These are phyloP conservation scores for Ophiostoma quercus DNA, from an alignment of 2,329 filamentous ascomycete genomes.

Conservation along the genomic window DNA sequence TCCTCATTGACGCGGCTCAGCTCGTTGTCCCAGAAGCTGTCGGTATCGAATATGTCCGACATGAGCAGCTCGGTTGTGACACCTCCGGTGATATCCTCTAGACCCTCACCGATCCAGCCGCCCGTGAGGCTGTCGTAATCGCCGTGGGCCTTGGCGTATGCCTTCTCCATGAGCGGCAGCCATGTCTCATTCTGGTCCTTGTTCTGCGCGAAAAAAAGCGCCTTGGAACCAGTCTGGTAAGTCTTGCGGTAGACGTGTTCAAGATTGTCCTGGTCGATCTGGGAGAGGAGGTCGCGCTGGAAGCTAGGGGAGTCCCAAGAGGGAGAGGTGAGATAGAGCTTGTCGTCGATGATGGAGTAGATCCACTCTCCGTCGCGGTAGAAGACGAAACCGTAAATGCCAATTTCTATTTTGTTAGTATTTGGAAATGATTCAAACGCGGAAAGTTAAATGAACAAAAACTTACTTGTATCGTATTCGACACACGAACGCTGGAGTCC, in stretches of 20 bases:
- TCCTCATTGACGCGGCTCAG: conserved; percentile 72
- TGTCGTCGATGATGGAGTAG: conserved; percentile 86
- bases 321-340: conserved; percentile 75
- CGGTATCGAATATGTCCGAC: conserved; percentile 66
- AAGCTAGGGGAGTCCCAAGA: conserved; percentile 75
- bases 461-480: conserved; percentile 58
- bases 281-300: conserved; percentile 67
- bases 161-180: conserved; percentile 74
- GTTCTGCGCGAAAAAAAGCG: conserved; percentile 72
- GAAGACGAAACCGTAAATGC: conserved; percentile 5
- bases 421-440: not conserved
- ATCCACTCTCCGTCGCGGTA: conserved; percentile 76
- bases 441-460: not conserved
- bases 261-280: conserved; percentile 67
- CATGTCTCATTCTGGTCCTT: conserved; percentile 71
- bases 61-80: conserved; percentile 62
- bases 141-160: conserved; percentile 74
- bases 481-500: conserved; percentile 71
- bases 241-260: conserved; percentile 58
- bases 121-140: conserved; percentile 72
- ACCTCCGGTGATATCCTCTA: conserved; percentile 59
- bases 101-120: conserved; percentile 58
- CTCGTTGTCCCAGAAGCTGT: conserved; percentile 73
- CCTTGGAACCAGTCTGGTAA: conserved; percentile 68
- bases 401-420: conserved; percentile 20